Evolutionary conservation across 208 protist species (phyloP).

Genomic region (Wallacemonas sp.): DNA sequence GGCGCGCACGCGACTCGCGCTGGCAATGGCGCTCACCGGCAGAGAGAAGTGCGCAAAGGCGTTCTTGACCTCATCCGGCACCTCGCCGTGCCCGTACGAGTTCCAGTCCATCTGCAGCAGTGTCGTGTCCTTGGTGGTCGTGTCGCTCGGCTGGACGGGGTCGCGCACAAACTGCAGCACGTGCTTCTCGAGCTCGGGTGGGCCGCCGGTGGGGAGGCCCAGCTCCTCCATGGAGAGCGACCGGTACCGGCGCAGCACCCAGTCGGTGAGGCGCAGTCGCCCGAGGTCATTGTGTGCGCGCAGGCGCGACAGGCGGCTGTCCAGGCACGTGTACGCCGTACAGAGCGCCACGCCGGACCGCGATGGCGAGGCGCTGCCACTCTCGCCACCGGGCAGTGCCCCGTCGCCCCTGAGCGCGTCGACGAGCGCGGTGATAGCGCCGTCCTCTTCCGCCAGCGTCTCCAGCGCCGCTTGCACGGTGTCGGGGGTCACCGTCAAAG

Average conservation of each 20-base stretch:
- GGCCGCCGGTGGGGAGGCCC: constrained; percentile 52
- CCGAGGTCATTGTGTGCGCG: constrained; percentile 13
- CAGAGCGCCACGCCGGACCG: background rate
- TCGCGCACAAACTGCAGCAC: constrained; percentile 76
- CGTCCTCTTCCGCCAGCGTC: background rate
- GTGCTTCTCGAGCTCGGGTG: constrained; percentile 47
- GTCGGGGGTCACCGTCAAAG: background rate
- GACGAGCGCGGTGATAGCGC: background rate
- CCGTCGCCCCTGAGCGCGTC: background rate
- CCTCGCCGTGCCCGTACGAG: constrained; percentile 1
- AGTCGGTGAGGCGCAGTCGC: constrained; percentile 32
- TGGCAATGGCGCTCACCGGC: constrained; percentile 21
- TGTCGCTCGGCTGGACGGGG: constrained; percentile 22
- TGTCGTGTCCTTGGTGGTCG: background rate
- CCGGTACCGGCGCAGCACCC: constrained; percentile 43
- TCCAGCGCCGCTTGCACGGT: background rate
- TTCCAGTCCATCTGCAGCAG: constrained; percentile 20
- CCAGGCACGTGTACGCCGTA: background rate
- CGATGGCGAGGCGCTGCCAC: background rate
- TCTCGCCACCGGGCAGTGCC: background rate
- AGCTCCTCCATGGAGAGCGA: constrained; percentile 61
- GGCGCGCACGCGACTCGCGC: constrained; percentile 11
- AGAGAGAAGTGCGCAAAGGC: constrained; percentile 51
- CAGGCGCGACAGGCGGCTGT: constrained; percentile 13
- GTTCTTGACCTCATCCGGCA: constrained; percentile 30